Conservation (phyloP, 139 green algal species). For the Edaphochlamys debaryana region DNA sequence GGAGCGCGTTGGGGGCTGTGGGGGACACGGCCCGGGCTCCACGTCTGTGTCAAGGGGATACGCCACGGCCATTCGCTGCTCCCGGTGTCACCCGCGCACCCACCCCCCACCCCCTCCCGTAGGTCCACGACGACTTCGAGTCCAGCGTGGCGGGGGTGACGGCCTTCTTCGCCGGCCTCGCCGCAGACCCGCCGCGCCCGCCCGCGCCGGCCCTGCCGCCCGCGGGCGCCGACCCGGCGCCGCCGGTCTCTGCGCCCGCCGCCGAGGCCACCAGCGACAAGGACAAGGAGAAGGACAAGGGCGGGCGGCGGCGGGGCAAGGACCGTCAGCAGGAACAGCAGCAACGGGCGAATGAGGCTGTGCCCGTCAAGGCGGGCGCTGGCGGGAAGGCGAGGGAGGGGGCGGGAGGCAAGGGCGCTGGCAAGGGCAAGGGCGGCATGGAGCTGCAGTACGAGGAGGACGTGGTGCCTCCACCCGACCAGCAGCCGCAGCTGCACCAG, state of each 20-base stretch:
- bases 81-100: not conserved
- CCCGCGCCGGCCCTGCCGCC: not conserved
- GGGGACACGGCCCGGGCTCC: too few relatives aligned
- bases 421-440: not conserved
- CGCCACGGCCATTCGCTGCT: not conserved
- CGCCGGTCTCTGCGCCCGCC: not conserved
- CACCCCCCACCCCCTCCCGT: constrained; percentile 33
- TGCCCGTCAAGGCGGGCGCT: too few relatives aligned
- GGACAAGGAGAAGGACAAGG: not conserved
- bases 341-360: not conserved
- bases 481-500: not conserved
- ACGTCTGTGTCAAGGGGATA: not conserved
- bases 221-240: not conserved
- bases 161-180: constrained; percentile 66
- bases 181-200: constrained; percentile 59
- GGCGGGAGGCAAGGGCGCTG: not conserved
- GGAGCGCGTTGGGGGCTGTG: not conserved
- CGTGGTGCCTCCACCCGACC: not conserved
- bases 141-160: constrained; percentile 50
- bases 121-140: constrained; percentile 48
- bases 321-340: not conserved
- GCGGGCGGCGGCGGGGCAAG: not conserved
- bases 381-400: not conserved
- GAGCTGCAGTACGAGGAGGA: constrained; percentile 41
- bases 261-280: constrained; percentile 9